A percentile compares a stretch with the other conserved stretches of the same genome.
Conservation (phyloP, 345 rosid genomes). For the Dipteronia dyeriana region DNA sequence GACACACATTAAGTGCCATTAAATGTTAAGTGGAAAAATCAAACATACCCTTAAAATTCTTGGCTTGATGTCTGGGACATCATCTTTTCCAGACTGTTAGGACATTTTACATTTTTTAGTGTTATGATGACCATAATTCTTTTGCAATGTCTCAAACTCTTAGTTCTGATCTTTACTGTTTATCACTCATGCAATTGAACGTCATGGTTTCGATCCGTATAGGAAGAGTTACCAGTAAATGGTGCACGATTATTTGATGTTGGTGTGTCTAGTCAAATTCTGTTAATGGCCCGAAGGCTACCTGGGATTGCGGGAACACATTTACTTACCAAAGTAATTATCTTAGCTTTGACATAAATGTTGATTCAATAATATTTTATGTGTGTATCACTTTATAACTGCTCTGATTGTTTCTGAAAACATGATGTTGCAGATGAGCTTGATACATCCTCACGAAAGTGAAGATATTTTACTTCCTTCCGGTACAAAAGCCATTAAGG, state of each 20-base stretch:
- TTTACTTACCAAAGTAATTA: constrained; percentile 69
- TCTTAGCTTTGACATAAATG: constrained; percentile 21
- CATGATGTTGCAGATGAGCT: constrained; percentile 53
- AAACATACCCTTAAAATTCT: too few species aligned
- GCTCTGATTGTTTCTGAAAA: constrained; percentile 22
- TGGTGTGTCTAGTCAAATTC: constrained; percentile 46
- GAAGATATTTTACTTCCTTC: constrained; percentile 67
- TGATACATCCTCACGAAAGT: constrained; percentile 63
- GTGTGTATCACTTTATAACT: constrained; percentile 18
- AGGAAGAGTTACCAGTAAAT: constrained; percentile 56
- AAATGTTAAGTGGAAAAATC: too few species aligned
- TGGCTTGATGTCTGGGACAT: not conserved
- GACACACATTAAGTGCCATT: too few species aligned
- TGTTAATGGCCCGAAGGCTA: constrained; percentile 63
- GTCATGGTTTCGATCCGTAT: constrained; percentile 13
- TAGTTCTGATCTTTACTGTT: not conserved
- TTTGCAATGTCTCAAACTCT: not conserved
- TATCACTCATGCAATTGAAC: constrained; percentile 1
- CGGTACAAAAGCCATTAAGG: constrained; percentile 66
- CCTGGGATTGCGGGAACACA: constrained; percentile 55
- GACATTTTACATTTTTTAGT: too few species aligned
- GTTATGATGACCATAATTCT: not conserved
- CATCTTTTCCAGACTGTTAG: not conserved
- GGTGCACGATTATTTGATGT: constrained; percentile 90
- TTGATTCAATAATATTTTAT: constrained; percentile 3